These are phyloP conservation scores for Yamadazyma conglobata DNA, from an alignment of 1,139 yeast genomes.

Conservation along the genomic window DNA sequence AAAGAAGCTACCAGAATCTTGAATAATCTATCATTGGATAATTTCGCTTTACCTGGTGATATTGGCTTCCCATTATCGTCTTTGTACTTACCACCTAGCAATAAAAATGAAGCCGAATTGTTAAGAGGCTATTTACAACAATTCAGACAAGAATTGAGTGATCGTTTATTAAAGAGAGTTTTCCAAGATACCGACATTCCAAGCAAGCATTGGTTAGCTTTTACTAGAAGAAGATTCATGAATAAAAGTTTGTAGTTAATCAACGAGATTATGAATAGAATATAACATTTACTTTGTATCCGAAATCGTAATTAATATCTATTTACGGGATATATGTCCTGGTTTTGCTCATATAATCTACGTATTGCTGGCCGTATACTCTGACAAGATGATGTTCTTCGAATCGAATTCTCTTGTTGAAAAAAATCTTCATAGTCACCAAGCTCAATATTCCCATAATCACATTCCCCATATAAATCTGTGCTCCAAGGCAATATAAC, in stretches of 20 bases:
- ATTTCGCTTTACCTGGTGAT: slow-evolving; percentile 92
- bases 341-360: slow-evolving; percentile 22
- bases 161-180: slow-evolving; percentile 70
- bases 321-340: slow-evolving; percentile 32
- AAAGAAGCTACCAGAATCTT: slow-evolving; percentile 72
- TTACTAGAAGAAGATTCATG: slow-evolving; percentile 93
- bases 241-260: slow-evolving; percentile 57
- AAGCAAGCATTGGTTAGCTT: slow-evolving; percentile 90
- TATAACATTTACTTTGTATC: too few species aligned
- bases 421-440: slow-evolving; percentile 25
- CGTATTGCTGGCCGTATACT: slow-evolving; percentile 29
- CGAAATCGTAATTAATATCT: too few species aligned
- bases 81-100: slow-evolving; percentile 72
- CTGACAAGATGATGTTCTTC: slow-evolving; percentile 35
- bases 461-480: slow-evolving; percentile 25
- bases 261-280: too few species aligned
- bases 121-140: slow-evolving; percentile 81
- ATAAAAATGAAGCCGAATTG: slow-evolving; percentile 72
- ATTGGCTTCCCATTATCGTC: slow-evolving; percentile 89
- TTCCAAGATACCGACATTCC: slow-evolving; percentile 55
- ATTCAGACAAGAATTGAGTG: slow-evolving; percentile 91
- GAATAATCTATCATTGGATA: slow-evolving; percentile 82
- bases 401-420: slow-evolving; percentile 29
- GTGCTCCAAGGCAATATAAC: slow-evolving; percentile 34
- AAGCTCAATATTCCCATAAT: slow-evolving; percentile 18